Evolutionary conservation across 805 yeast genomes (phyloP).

Genomic region (Schwanniomyces occidentalis): DNA sequence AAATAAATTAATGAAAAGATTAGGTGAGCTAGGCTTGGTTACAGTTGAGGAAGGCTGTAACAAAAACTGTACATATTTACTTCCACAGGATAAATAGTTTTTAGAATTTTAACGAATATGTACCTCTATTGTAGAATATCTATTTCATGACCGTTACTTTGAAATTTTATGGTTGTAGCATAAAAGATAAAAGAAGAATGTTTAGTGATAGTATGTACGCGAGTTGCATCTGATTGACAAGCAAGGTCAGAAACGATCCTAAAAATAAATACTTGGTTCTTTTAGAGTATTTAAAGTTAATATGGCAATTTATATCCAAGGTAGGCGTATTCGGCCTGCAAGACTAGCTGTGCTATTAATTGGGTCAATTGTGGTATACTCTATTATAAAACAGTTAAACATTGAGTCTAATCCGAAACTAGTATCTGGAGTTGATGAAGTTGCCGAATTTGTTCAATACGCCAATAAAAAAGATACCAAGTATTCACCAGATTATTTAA

Average conservation of each 20-base stretch:
- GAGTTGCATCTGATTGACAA: no score
- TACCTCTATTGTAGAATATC: no score
- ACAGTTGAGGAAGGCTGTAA: slow-evolving; percentile 17
- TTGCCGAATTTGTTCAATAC: slow-evolving; percentile 3
- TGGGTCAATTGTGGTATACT: background rate
- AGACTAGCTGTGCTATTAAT: slow-evolving; percentile 2
- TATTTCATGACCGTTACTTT: no score
- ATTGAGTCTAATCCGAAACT: background rate
- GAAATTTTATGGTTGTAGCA: no score
- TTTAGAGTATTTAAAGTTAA: no score
- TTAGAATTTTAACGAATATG: no score
- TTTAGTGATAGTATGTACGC: no score
- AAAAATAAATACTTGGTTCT: no score
- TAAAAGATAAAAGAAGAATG: no score
- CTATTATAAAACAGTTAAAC: background rate
- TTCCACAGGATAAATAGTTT: no score
- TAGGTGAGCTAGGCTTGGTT: slow-evolving; percentile 22
- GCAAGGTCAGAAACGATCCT: no score
- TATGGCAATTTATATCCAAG: slow-evolving; percentile 7
- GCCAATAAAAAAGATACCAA: background rate
- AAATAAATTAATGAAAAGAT: slow-evolving; percentile 14
- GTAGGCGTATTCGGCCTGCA: slow-evolving; percentile 7
- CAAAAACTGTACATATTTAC: slow-evolving; percentile 17
- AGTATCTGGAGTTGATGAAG: slow-evolving; percentile 2
- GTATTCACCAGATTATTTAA: background rate